Evolutionary conservation across 257 asterid genomes (phyloP), one percentile per base, ranked within the genome.

Genomic region (Verbascum thapsus): DNA sequence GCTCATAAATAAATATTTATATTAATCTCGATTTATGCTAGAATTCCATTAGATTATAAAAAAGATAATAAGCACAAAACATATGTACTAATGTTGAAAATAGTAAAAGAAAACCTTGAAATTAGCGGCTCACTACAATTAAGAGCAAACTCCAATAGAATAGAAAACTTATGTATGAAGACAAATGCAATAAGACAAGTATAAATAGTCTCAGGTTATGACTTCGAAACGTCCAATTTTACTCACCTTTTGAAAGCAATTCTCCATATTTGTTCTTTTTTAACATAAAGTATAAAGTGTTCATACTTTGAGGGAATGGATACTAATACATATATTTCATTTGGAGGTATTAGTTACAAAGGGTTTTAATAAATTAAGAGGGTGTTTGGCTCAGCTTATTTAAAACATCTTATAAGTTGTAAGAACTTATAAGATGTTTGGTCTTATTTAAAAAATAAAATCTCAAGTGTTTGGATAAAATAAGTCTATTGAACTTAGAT

Each of bases 131-230:
- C 53, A 59, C 56, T 20, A 40, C 37, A 30, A 13, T 43, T 40
- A 26, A 39, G 70, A 55, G 34, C 26, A 55, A 37, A 68, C 51
- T 66, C 72, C 71, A 79, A 62, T 55, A 68, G 71, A 57, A 67
- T 61, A 67, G 59, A 66, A 50, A 3, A 47, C 6, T 2, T 35
- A 17, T 10, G 68, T 48, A 44, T 66, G 50, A 40, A 44, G 80
- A 82, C 89, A 82, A 82, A 62, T 12, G 60, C 77, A 76, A 78
- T 34, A 66, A 23, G 80, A 82, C 86, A 80, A 80, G 72, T 43
- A 13, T 20, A 39, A 16, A 34, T 13, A 66, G 73, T 58, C 68
- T 72, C 74, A 72, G 20, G 67, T 32, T 64, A 72, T 51, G 67
- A 34, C 76, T 70, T 71, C 70, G 74, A 69, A 60, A 49, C 56